Conservation (phyloP, 768 basidiomycete species). For the Mycena leptocephala region DNA sequence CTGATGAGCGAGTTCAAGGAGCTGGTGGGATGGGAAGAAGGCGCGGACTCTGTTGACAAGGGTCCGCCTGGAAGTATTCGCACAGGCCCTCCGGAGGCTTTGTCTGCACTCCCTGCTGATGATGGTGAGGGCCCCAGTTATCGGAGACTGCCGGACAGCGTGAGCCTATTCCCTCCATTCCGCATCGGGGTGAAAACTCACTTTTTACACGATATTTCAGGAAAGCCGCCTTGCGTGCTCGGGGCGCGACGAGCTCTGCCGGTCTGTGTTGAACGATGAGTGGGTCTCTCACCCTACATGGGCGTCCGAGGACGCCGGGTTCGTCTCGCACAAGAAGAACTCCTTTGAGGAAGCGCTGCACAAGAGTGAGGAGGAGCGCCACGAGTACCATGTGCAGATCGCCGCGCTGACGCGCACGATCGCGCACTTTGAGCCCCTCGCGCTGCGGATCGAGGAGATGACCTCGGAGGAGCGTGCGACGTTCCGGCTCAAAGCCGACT, state of each 20-base stretch:
- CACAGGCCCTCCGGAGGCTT: constrained; percentile 82
- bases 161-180: constrained; percentile 60
- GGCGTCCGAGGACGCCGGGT: constrained; percentile 97
- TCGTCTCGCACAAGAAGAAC: constrained; percentile 97
- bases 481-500: constrained; percentile 88
- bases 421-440: constrained; percentile 90
- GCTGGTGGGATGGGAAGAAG: constrained; percentile 86
- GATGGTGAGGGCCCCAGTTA: constrained; percentile 96
- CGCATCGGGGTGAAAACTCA: constrained; percentile 5
- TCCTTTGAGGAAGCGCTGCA: constrained; percentile 96
- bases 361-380: constrained; percentile 97
- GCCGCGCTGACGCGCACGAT: constrained; percentile 94
- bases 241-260: constrained; percentile 93
- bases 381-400: constrained; percentile 97
- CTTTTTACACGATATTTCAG: constrained; percentile 57
- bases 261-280: constrained; percentile 96
- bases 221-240: constrained; percentile 94
- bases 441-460: constrained; percentile 90
- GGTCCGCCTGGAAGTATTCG: constrained; percentile 87
- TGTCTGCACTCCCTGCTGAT: constrained; percentile 85
- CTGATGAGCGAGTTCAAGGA: constrained; percentile 90
- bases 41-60: constrained; percentile 71
- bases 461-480: constrained; percentile 85
- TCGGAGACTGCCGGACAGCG: constrained; percentile 88
- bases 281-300: constrained; percentile 99